Percentiles rank a stretch among this genome's conserved stretches.
Conservation (phyloP, 176 grass and related monocot species). For the Triticum dicoccoides region DNA sequence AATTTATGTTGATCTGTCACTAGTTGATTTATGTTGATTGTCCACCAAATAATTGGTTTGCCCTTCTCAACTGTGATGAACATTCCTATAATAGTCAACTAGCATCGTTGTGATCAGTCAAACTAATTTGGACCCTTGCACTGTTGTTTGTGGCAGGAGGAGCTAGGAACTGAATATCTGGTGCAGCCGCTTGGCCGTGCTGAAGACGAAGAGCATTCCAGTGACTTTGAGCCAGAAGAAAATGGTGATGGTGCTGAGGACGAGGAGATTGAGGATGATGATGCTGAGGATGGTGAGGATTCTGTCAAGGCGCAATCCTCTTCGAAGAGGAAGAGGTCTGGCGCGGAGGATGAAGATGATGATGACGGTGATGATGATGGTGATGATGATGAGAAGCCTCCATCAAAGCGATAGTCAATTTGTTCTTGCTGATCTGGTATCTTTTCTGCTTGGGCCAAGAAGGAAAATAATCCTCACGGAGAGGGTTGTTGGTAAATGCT, state of each 20-base stretch:
- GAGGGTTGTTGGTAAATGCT: conserved; percentile 44
- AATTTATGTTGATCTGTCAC: background rate
- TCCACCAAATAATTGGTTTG: background rate
- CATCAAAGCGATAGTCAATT: conserved; percentile 38
- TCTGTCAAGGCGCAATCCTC: conserved; percentile 43
- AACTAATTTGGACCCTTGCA: background rate
- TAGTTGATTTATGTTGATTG: background rate
- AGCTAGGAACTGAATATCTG: conserved; percentile 49
- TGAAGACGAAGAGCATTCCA: conserved; percentile 45
- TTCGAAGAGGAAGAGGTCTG: conserved; percentile 47
- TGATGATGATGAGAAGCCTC: conserved; percentile 6
- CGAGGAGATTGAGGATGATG: conserved; percentile 35
- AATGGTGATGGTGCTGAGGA: conserved; percentile 45
- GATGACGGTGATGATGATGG: background rate
- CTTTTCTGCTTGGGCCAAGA: background rate
- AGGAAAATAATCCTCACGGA: conserved; percentile 24
- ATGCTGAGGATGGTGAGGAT: conserved; percentile 19
- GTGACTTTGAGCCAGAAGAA: conserved; percentile 54
- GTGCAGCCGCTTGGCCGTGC: conserved; percentile 40
- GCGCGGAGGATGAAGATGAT: background rate
- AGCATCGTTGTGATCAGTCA: background rate
- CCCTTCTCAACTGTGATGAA: background rate
- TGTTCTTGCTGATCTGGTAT: background rate
- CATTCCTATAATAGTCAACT: background rate
- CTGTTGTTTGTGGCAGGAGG: conserved; percentile 19